These are phyloP conservation scores for Cyberlindnera americana DNA, from an alignment of 805 yeast species.

Conservation along the genomic window DNA sequence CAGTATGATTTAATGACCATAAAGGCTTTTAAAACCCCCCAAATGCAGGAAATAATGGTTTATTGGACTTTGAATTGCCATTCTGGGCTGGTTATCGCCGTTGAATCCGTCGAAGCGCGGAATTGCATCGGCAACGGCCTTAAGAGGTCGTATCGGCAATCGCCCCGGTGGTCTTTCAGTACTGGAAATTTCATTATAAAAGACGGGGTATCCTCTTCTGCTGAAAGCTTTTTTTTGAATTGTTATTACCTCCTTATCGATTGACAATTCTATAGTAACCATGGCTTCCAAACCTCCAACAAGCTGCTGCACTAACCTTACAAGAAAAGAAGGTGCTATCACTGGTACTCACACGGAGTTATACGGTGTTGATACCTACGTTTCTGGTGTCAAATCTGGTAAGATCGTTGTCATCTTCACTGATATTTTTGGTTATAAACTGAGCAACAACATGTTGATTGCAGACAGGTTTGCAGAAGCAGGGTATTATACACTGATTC, in stretches of 20 bases:
- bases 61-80: background rate
- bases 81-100: background rate
- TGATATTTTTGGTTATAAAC: constrained; percentile 64
- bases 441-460: constrained; percentile 51
- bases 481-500: constrained; percentile 65
- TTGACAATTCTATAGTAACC: background rate
- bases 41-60: background rate
- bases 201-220: too few relatives aligned
- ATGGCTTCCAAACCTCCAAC: constrained; percentile 49
- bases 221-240: too few relatives aligned
- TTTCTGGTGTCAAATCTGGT: constrained; percentile 39
- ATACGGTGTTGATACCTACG: constrained; percentile 42
- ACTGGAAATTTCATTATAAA: too few relatives aligned
- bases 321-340: constrained; percentile 45
- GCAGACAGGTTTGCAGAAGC: constrained; percentile 63
- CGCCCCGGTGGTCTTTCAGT: background rate
- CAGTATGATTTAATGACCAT: background rate
- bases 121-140: background rate
- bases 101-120: background rate
- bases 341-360: constrained; percentile 39
- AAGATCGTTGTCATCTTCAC: constrained; percentile 59
- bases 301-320: constrained; percentile 20
- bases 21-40: background rate
- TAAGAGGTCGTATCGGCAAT: background rate
- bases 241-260: too few relatives aligned